Evolutionary conservation across 2,329 filamentous ascomycete species (phyloP).

Genomic region (Colletotrichum kahawae): DNA sequence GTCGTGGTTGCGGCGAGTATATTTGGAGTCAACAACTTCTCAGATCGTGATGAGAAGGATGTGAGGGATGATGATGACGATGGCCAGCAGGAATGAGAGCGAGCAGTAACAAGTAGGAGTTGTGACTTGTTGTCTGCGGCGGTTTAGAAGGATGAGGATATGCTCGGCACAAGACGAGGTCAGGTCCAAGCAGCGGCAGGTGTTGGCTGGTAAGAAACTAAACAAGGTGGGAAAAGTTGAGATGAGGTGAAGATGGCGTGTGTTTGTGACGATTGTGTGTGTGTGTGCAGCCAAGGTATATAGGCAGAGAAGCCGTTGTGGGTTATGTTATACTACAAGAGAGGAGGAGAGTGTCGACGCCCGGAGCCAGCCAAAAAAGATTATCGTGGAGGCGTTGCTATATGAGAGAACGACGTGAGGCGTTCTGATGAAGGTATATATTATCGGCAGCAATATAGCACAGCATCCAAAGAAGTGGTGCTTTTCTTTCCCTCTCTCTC

Average conservation of each 20-base stretch:
- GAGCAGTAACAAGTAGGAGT: background rate
- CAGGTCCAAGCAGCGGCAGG: background rate
- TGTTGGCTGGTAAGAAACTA: constrained; percentile 11
- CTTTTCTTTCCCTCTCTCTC: background rate
- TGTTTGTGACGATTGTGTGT: background rate
- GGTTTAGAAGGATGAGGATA: background rate
- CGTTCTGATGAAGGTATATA: constrained; percentile 27
- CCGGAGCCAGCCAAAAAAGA: constrained; percentile 9
- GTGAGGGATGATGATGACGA: background rate
- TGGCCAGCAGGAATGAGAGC: background rate
- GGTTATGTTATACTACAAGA: constrained; percentile 14
- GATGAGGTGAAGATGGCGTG: constrained; percentile 14
- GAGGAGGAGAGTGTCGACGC: constrained; percentile 6
- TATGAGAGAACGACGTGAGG: constrained; percentile 18
- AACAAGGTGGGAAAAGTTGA: constrained; percentile 14
- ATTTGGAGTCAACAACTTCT: background rate
- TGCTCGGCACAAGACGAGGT: constrained; percentile 4
- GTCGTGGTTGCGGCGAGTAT: background rate
- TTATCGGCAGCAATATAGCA: constrained; percentile 28
- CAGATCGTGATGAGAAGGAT: background rate
- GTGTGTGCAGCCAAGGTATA: background rate
- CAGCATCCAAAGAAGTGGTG: constrained; percentile 21
- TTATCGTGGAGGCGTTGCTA: constrained; percentile 22
- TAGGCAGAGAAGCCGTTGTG: constrained; percentile 1
- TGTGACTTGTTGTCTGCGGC: background rate